These are phyloP conservation scores for Fagus crenata DNA, from an alignment of 306 rosid genomes.

Conservation along the genomic window DNA sequence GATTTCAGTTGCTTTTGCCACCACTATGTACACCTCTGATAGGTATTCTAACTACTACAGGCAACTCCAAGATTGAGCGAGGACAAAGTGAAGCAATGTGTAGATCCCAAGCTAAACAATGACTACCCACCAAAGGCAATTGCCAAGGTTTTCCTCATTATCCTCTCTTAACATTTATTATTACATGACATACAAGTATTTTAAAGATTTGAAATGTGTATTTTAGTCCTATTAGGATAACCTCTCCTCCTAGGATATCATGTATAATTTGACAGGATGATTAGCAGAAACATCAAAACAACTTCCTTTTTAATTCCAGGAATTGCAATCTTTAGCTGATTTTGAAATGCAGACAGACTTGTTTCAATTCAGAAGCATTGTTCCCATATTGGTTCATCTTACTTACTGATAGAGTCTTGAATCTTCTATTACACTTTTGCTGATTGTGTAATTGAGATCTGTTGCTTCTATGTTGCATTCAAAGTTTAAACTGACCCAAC, in stretches of 20 bases:
- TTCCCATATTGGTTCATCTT: no score
- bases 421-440: not conserved
- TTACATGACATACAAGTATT: not conserved
- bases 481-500: not conserved
- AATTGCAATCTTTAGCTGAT: not conserved
- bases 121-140: constrained; percentile 93
- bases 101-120: constrained; percentile 92
- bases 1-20: constrained; percentile 1
- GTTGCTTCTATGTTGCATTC: not conserved
- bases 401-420: not conserved
- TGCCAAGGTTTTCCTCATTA: constrained; percentile 67
- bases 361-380: no score
- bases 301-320: not conserved
- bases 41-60: constrained; percentile 39
- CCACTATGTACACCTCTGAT: constrained; percentile 7
- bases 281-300: not conserved
- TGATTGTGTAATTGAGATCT: not conserved
- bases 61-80: constrained; percentile 99
- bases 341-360: not conserved
- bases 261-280: not conserved
- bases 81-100: constrained; percentile 97
- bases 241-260: not conserved
- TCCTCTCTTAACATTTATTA: not conserved
- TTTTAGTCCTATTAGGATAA: not conserved
- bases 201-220: not conserved